Percentiles rank a stretch among this genome's conserved stretches.
Evolutionary conservation across 2,329 filamentous ascomycete species (phyloP).

Genomic region (Gyromitra esculenta): DNA sequence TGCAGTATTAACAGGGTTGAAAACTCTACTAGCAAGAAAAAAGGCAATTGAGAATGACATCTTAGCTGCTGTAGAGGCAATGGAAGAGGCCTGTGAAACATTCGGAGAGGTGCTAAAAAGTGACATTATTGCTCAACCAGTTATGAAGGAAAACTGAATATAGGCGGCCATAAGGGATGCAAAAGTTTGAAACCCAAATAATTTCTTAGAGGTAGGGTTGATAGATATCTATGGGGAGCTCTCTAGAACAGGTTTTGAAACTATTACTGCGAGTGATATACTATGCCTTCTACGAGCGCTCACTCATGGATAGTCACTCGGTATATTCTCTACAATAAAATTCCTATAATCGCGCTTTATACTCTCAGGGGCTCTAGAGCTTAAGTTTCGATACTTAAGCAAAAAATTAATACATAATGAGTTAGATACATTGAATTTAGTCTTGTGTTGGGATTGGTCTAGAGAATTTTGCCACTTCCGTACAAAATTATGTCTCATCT

Average conservation of each 20-base stretch:
- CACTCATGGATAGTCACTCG: conserved; percentile 26
- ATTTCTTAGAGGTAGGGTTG: background rate
- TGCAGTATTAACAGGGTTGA: conserved; percentile 8
- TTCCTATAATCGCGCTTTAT: background rate
- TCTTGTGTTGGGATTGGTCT: too few species aligned
- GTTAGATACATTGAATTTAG: too few species aligned
- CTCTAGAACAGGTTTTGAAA: background rate
- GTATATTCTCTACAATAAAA: background rate
- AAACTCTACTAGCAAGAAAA: conserved; percentile 26
- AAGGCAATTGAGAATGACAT: conserved; percentile 29
- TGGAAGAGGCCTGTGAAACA: conserved; percentile 25
- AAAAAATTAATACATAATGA: background rate
- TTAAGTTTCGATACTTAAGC: background rate
- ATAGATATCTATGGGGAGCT: background rate
- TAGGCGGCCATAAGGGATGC: background rate
- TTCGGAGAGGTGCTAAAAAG: conserved; percentile 22
- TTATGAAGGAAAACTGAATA: background rate
- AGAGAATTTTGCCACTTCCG: too few species aligned
- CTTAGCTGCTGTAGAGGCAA: conserved; percentile 8
- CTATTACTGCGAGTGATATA: conserved; percentile 22
- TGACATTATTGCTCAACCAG: background rate
- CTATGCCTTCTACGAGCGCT: background rate
- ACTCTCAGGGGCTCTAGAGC: background rate
- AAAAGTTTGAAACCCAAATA: background rate
- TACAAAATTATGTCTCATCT: too few species aligned